Base-by-base conservation (phyloP, 257 asterid genomes). In the Striga asiatica region DNA sequence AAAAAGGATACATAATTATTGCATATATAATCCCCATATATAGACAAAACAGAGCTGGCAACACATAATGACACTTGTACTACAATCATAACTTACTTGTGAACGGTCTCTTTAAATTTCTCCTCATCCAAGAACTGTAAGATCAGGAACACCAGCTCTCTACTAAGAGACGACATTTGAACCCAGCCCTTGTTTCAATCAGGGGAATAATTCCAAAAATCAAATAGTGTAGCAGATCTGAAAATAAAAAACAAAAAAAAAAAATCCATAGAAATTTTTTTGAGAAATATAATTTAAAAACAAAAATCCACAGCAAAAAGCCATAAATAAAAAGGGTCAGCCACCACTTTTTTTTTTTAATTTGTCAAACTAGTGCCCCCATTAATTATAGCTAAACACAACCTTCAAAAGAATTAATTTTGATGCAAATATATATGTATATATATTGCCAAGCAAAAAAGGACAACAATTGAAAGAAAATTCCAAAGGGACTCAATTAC, bases 91-190 rank as follows among this genome's bases (percentile, higher is more conserved):
- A 62, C 80, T 47, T 68, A 77, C 83, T 77, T 77, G 76, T 77
- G 83, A 67, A 74, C 78, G 20, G 76, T 77, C 72, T 74, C 83
- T 55, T 77, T 77, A 64, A 71, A 77, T n/a, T n/a, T n/a, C n/a
- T n/a, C n/a, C n/a, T n/a, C n/a, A n/a, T n/a, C n/a, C 74, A 76
- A 56, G 62, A 77, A 77, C 67, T 77, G 83, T 46, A 77, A 68
- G 76, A 77, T 74, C 72, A 77, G 14, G 71, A 77, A 77, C 32
- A 77, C 83, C 62, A 77, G 74, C 48, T 77, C 83, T 51, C 80
- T 74, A 61, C 95, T 88, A 66, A 88, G 97, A 73, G 95, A 84
- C 14, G 97, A 80, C 97, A 88, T 88, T 75, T n/a, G n/a, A n/a
- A n/a, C 77, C 73, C 18, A 14, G 6, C 16, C 43, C 13, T 17